Evolutionary conservation across 148 eudicot species (phyloP), one percentile per base, ranked within the genome.

Genomic region (Vaccinium darrowii): DNA sequence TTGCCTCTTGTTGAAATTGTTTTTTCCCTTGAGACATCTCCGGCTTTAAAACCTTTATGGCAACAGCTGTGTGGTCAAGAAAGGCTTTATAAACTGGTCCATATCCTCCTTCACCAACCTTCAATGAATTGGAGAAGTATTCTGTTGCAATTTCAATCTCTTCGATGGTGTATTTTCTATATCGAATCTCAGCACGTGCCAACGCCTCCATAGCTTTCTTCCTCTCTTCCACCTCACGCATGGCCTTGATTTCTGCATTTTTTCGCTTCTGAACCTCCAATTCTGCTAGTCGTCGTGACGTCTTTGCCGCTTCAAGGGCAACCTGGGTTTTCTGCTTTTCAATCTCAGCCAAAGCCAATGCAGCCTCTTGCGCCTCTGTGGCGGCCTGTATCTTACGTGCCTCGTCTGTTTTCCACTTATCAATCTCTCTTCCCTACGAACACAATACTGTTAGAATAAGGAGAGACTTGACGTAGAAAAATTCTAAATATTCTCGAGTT

Each of bases 81-180:
- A 58, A 77, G 85, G 88, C 93, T 86, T 86, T 89, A 63, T 90
- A 95, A 49, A 95, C 98, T 63, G 98, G 98, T 84, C 98, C 98
- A 86, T 94, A 95, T 60, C 96, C 98, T 36, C 98, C 98, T 89
- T 94, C 98, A 54, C 98, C 98, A 82, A 95, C 87, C 91, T 94
- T 92, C 53, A 84, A 76, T 23, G 98, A 85, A 14, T 57, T 71
- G 12, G 91, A 84, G 88, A 94, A 95, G 76, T 90, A 67, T 63
- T 92, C 63, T 10, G 98, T 95, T 76, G 95, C 96, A 19, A 16
- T 16, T 86, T 93, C 94, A 65, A 95, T 91, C 71, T 95, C 98
- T 78, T 93, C 88, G 72, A 92, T 89, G 12, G 89, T 78, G 84
- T 94, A 95, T 50, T 84, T 89, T 76, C 91, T 89, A 71, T 91